phyloP scores from a whole-genome alignment of 2,329 filamentous ascomycete genomes.

The Zopfia rhizophila region DNA sequence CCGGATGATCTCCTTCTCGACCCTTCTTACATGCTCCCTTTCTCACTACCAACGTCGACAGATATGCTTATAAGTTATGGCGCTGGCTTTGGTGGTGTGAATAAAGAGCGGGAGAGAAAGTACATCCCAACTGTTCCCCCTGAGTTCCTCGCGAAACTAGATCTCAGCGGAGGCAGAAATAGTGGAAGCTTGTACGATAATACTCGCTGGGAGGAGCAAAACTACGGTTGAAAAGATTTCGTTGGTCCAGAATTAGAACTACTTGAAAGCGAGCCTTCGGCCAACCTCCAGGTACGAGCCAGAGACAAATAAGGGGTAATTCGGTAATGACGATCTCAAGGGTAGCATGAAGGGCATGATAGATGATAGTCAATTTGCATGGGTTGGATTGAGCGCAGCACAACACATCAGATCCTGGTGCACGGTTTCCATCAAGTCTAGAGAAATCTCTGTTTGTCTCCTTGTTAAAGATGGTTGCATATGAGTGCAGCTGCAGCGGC shows the following conservation, averaged over 20 bases:
- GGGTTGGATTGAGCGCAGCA: slow-evolving; percentile 4
- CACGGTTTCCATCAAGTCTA: not conserved
- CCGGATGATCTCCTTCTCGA: slow-evolving; percentile 84
- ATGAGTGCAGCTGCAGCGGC: too few species aligned
- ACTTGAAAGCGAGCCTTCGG: too few species aligned
- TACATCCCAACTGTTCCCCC: slow-evolving; percentile 96
- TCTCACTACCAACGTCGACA: slow-evolving; percentile 92
- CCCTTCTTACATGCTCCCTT: slow-evolving; percentile 91
- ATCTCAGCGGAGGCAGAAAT: slow-evolving; percentile 61
- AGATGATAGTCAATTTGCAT: slow-evolving; percentile 1
- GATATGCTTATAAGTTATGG: slow-evolving; percentile 98
- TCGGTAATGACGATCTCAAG: too few species aligned
- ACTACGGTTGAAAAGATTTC: slow-evolving; percentile 41
- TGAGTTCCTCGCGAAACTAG: slow-evolving; percentile 90
- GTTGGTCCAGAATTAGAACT: too few species aligned
- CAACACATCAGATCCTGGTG: not conserved
- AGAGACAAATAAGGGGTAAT: too few species aligned
- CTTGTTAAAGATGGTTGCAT: too few species aligned
- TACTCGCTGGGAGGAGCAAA: slow-evolving; percentile 44
- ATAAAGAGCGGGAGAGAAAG: slow-evolving; percentile 89
- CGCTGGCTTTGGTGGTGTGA: slow-evolving; percentile 91
- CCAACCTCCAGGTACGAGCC: too few species aligned
- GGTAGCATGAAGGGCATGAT: slow-evolving; percentile 8
- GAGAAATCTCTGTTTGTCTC: too few species aligned
- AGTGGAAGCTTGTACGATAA: slow-evolving; percentile 42